These are phyloP conservation scores for Polytolypa hystricis DNA, from an alignment of 2,329 filamentous ascomycete genomes.

Conservation along the genomic window DNA sequence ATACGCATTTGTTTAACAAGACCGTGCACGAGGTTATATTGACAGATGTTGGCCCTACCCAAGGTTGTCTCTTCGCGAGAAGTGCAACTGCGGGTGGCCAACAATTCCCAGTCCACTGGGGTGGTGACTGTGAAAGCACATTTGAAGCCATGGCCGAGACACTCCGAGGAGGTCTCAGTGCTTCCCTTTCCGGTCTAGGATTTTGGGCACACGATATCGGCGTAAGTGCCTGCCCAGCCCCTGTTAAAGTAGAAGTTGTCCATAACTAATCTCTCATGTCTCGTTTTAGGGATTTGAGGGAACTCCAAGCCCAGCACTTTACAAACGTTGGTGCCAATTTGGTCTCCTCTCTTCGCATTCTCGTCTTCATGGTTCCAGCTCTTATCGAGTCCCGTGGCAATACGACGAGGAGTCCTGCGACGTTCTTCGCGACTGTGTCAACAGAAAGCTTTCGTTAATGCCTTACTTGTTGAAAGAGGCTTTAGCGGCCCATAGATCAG, in stretches of 20 bases:
- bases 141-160: constrained; percentile 64
- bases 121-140: constrained; percentile 64
- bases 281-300: constrained; percentile 51
- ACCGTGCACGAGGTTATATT: constrained; percentile 56
- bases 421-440: constrained; percentile 44
- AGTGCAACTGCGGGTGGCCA: constrained; percentile 58
- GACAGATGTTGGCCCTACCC: constrained; percentile 37
- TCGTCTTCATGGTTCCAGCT: constrained; percentile 57
- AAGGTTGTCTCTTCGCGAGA: constrained; percentile 57
- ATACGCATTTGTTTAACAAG: constrained; percentile 63
- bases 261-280: too few relatives aligned
- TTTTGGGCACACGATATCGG: constrained; percentile 64
- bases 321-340: constrained; percentile 71
- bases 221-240: not conserved
- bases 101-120: constrained; percentile 60
- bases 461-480: constrained; percentile 48
- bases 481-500: constrained; percentile 39
- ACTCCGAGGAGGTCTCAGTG: constrained; percentile 52
- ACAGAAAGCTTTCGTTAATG: constrained; percentile 46
- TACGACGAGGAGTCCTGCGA: constrained; percentile 53
- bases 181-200: constrained; percentile 53
- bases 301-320: constrained; percentile 54
- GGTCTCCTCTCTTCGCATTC: constrained; percentile 60
- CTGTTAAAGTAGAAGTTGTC: not conserved
- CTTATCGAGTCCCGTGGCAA: constrained; percentile 65